Percentiles rank a stretch among this genome's conserved stretches.
Conservation (phyloP, 139 green algal species). For the Chlorella sp. region DNA sequence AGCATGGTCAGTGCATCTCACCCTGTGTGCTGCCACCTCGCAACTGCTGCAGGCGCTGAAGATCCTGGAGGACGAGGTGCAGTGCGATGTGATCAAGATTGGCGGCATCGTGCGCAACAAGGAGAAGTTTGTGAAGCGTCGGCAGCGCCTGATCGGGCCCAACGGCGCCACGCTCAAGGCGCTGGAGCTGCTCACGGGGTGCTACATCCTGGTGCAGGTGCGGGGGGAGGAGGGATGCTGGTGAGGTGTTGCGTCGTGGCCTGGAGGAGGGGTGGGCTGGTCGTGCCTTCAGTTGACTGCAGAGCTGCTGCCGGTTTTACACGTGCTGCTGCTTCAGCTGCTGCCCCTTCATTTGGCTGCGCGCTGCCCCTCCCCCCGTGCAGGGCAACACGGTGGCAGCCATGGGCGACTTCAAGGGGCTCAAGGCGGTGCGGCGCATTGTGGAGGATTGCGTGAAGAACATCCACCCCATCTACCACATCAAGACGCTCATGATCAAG, state of each 20-base stretch:
- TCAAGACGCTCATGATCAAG: slow-evolving; percentile 99
- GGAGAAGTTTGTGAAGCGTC: slow-evolving; percentile 97
- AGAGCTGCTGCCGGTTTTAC: too few species aligned
- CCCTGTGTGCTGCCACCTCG: background rate
- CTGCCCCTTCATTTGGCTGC: too few species aligned
- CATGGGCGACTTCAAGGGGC: slow-evolving; percentile 96
- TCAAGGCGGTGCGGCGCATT: slow-evolving; percentile 94
- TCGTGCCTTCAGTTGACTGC: too few species aligned
- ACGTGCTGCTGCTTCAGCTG: too few species aligned
- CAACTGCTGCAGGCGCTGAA: slow-evolving; percentile 85
- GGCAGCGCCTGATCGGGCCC: slow-evolving; percentile 95
- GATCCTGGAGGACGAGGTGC: slow-evolving; percentile 93
- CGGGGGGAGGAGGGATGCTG: too few species aligned
- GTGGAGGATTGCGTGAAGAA: slow-evolving; percentile 99
- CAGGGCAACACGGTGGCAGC: slow-evolving; percentile 95
- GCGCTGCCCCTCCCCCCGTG: background rate
- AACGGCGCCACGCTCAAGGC: slow-evolving; percentile 98
- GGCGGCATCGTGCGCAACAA: slow-evolving; percentile 95
- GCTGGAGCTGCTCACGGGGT: slow-evolving; percentile 97
- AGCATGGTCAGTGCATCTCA: too few species aligned
- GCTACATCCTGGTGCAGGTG: slow-evolving; percentile 97
- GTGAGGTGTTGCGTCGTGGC: too few species aligned
- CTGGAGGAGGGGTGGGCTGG: too few species aligned
- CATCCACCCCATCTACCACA: slow-evolving; percentile 99
- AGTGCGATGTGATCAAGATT: slow-evolving; percentile 99